Evolutionary conservation across 345 rosid species (phyloP).

Genomic region (Microcos paniculata): DNA sequence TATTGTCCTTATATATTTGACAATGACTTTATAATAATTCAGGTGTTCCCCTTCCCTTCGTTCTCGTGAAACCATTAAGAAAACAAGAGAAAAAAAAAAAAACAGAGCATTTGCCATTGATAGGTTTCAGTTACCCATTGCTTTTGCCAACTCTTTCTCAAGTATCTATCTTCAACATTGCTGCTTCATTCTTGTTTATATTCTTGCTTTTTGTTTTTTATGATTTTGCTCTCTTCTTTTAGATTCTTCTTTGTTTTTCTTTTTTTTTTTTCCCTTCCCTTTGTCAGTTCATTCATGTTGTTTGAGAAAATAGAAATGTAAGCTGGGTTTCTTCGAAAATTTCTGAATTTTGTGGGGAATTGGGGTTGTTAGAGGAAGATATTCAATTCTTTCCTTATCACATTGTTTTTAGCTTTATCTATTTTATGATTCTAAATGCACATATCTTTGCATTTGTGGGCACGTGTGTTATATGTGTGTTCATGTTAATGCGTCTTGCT

Average conservation of each 20-base stretch:
- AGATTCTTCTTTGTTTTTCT: neutral
- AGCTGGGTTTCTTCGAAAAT: neutral
- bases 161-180: neutral
- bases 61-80: too few species aligned
- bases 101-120: neutral
- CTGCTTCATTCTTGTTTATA: neutral
- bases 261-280: too few species aligned
- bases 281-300: neutral
- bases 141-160: neutral
- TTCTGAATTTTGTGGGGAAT: neutral
- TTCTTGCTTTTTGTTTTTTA: neutral
- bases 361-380: neutral
- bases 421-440: neutral
- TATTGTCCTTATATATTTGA: too few species aligned
- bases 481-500: neutral
- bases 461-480: neutral
- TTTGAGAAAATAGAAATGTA: neutral
- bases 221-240: neutral
- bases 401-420: neutral
- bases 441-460: neutral
- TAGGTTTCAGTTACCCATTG: neutral
- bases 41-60: too few species aligned
- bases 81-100: too few species aligned
- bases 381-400: neutral
- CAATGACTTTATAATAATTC: too few species aligned